Percentiles rank a stretch among this genome's conserved stretches.
phyloP scores from a whole-genome alignment of 116 monocot species.

The Cymodocea nodosa region DNA sequence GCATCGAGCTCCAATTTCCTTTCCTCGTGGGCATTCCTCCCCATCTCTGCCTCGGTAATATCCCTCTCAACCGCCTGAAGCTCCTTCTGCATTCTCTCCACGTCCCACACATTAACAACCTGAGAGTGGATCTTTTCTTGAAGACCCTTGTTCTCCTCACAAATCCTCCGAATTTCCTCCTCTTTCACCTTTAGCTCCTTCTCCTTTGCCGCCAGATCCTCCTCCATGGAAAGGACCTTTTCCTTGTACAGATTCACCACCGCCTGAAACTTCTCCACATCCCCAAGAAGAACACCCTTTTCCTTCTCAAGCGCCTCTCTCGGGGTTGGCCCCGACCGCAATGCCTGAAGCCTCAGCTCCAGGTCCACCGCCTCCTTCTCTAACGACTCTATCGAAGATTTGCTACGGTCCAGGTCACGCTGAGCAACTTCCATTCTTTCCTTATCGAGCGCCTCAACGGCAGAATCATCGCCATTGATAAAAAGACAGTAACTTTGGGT shows the following conservation, averaged over 20 bases:
- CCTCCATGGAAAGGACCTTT: constrained; percentile 20
- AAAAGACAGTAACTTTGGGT: constrained; percentile 43
- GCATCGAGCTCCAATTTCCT: constrained; percentile 38
- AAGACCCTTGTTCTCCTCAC: constrained; percentile 38
- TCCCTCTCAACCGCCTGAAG: constrained; percentile 41
- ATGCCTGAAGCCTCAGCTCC: constrained; percentile 20
- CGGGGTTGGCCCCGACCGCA: constrained; percentile 26
- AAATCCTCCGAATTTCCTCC: constrained; percentile 15
- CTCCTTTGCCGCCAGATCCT: constrained; percentile 8
- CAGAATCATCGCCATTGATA: constrained; percentile 56
- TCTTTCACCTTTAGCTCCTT: constrained; percentile 38
- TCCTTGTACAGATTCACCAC: constrained; percentile 18
- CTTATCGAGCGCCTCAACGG: constrained; percentile 39
- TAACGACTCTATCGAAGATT: constrained; percentile 8
- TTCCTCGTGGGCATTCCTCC: constrained; percentile 27
- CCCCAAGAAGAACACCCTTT: constrained; percentile 17
- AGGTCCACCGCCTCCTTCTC: constrained; percentile 31
- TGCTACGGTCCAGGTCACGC: constrained; percentile 9
- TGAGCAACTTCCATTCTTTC: constrained; percentile 22
- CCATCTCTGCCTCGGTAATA: constrained; percentile 27
- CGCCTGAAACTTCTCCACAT: constrained; percentile 31
- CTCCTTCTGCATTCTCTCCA: constrained; percentile 49
- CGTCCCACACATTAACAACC: constrained; percentile 34
- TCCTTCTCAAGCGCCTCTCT: constrained; percentile 26
- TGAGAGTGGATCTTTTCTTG: constrained; percentile 24